Evolutionary conservation across 495 filamentous ascomycete species (phyloP).

Genomic region (Aspergillus bertholletiae): DNA sequence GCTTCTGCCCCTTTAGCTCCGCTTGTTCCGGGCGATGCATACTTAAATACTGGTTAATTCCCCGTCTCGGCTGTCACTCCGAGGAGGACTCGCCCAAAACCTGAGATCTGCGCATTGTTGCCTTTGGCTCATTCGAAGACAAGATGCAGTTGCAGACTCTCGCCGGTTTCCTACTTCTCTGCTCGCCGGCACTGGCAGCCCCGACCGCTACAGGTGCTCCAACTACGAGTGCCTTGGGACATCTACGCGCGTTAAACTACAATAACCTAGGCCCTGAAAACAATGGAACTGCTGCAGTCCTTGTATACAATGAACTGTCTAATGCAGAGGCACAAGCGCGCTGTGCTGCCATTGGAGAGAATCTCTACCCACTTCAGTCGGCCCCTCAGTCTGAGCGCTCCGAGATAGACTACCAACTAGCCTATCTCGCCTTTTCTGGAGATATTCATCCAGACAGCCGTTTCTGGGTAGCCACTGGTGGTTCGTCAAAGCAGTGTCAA

Average conservation of each 20-base stretch:
- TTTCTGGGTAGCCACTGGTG: constrained; percentile 16
- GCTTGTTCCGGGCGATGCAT: not conserved
- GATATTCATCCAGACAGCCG: constrained; percentile 9
- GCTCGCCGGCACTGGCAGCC: constrained; percentile 9
- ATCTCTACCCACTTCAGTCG: constrained; percentile 13
- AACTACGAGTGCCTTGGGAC: constrained; percentile 11
- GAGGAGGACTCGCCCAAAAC: not conserved
- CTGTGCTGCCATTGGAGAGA: constrained; percentile 24
- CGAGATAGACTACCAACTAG: constrained; percentile 24
- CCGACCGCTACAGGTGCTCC: constrained; percentile 4
- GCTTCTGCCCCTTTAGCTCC: too few species aligned
- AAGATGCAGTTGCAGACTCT: not conserved
- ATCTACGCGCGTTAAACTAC: constrained; percentile 24
- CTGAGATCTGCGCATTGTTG: not conserved
- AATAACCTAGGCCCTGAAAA: constrained; percentile 29
- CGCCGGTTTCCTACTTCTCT: not conserved
- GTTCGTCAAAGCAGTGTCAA: constrained; percentile 3
- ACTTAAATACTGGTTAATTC: not conserved
- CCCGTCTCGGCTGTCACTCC: not conserved
- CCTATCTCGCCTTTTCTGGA: constrained; percentile 21
- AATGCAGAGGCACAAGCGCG: constrained; percentile 9
- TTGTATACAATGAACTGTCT: constrained; percentile 15
- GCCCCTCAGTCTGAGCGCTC: constrained; percentile 11
- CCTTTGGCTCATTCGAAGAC: not conserved
- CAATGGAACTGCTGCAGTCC: constrained; percentile 26